Evolutionary conservation across 2,329 filamentous ascomycete genomes (phyloP).

Genomic region (Nemania serpens): DNA sequence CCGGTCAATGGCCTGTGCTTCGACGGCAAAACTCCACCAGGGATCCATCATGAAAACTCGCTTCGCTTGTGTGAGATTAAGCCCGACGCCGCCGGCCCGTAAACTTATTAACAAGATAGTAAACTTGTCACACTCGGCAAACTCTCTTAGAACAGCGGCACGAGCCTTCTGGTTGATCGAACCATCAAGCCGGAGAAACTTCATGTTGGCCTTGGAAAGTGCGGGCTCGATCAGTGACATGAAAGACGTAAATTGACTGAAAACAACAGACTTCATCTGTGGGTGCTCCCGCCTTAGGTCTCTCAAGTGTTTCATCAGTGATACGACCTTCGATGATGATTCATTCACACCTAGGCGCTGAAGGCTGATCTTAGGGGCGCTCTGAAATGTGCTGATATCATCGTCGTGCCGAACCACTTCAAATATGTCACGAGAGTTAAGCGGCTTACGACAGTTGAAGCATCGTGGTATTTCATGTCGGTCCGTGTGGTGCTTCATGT

Average conservation of each 20-base stretch:
- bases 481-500: conserved; percentile 83
- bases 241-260: conserved; percentile 97
- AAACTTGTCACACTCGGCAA: conserved; percentile 65
- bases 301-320: conserved; percentile 76
- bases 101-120: conserved; percentile 82
- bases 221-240: conserved; percentile 88
- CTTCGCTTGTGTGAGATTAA: conserved; percentile 88
- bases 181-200: conserved; percentile 87
- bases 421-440: conserved; percentile 85
- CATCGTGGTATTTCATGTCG: conserved; percentile 78
- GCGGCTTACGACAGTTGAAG: conserved; percentile 84
- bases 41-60: conserved; percentile 99
- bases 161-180: conserved; percentile 85
- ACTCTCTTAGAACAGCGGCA: conserved; percentile 76
- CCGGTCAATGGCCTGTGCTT: conserved; percentile 96
- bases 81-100: conserved; percentile 87
- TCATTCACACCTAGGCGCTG: conserved; percentile 65
- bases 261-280: conserved; percentile 84
- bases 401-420: conserved; percentile 85
- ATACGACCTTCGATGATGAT: conserved; percentile 87
- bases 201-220: conserved; percentile 71
- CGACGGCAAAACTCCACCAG: conserved; percentile 98
- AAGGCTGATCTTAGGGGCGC: conserved; percentile 61
- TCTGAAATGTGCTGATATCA: conserved; percentile 31
- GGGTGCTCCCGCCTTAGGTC: conserved; percentile 68